Conservation (phyloP, 192 early-diverging fungal genomes). For the Entophlyctis helioformis region DNA sequence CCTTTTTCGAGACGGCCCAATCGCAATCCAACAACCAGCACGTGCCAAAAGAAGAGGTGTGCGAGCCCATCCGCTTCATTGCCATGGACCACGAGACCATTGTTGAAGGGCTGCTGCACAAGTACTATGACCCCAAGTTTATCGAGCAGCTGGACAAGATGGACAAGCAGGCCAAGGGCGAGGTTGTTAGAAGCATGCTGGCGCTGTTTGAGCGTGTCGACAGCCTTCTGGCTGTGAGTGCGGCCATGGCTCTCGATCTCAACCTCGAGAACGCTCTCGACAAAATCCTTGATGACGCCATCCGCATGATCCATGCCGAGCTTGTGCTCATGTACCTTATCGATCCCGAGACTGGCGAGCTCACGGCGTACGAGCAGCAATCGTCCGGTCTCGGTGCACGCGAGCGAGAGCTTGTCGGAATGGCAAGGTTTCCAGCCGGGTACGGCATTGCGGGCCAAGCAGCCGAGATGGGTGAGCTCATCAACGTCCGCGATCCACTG, state of each 20-base stretch:
- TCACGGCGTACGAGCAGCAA: slow-evolving; percentile 10
- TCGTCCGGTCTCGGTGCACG: slow-evolving; percentile 11
- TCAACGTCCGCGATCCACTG: slow-evolving; percentile 27
- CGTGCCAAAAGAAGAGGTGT: no score
- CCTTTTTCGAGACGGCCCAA: no score
- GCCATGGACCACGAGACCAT: slow-evolving; percentile 3
- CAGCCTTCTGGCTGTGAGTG: slow-evolving; percentile 16
- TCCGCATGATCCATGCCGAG: slow-evolving; percentile 15
- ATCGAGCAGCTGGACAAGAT: slow-evolving; percentile 26
- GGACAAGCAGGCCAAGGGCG: slow-evolving; percentile 12
- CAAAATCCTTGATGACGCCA: slow-evolving; percentile 19
- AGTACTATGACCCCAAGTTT: slow-evolving; percentile 37
- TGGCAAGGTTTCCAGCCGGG: slow-evolving; percentile 14
- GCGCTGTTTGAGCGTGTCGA: slow-evolving; percentile 30
- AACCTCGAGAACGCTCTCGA: slow-evolving; percentile 21
- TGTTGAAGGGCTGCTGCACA: slow-evolving; percentile 20
- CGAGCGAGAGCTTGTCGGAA: no score
- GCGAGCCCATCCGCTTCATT: no score
- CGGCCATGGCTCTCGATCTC: slow-evolving; percentile 21
- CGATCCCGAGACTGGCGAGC: slow-evolving; percentile 24
- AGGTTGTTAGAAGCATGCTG: slow-evolving; percentile 29
- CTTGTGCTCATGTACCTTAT: slow-evolving; percentile 23
- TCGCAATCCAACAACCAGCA: no score
- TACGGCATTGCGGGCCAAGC: slow-evolving; percentile 29
- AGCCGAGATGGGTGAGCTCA: slow-evolving; percentile 12